Conservation (phyloP, 106 monocot genomes). For the Allium fistulosum region DNA sequence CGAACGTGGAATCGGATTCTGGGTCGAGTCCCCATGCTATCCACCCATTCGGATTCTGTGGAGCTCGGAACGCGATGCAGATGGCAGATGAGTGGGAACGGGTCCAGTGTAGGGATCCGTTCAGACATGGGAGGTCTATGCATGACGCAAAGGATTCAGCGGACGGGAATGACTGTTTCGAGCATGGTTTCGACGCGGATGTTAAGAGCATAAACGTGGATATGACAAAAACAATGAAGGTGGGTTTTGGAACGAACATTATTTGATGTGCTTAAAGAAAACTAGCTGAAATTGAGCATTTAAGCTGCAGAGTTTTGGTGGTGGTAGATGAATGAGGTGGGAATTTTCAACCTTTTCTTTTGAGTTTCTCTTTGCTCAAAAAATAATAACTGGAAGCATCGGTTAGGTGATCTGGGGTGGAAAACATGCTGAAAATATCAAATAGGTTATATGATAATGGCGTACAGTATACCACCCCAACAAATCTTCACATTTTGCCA, state of each 20-base stretch:
- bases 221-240: neutral
- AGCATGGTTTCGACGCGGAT: neutral
- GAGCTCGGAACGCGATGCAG: constrained; percentile 29
- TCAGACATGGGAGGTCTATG: constrained; percentile 12
- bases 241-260: neutral
- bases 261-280: no score
- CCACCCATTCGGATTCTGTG: constrained; percentile 26
- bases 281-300: no score
- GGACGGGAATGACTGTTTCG: constrained; percentile 4
- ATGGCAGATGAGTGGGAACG: constrained; percentile 14
- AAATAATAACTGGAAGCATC: no score
- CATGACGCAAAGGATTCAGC: constrained; percentile 12
- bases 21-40: constrained; percentile 50
- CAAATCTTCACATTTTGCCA: no score
- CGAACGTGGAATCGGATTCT: constrained; percentile 23
- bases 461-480: no score
- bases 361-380: no score
- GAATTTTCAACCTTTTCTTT: no score
- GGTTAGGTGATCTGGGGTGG: no score
- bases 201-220: neutral
- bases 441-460: no score
- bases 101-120: constrained; percentile 15
- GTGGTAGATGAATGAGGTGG: no score
- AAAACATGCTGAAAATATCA: no score
- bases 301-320: no score